phyloP scores from a whole-genome alignment of 225 moss, liverwort and hornwort species.

The Pseudisothecium myosuroides region DNA sequence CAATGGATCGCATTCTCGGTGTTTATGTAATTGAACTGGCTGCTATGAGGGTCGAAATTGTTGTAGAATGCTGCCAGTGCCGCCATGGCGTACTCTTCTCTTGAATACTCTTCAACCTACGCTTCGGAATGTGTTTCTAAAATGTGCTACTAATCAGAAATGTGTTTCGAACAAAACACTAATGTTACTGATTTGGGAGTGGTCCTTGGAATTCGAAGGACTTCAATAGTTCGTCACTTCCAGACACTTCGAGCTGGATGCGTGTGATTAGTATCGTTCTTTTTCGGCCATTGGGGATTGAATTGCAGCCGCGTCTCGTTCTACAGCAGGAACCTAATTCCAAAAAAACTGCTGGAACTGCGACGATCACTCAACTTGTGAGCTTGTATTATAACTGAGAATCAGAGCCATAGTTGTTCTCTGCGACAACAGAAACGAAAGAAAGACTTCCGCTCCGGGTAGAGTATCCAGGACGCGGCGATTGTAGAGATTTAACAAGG shows the following conservation, averaged over 20 bases:
- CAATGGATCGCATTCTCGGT: conserved; percentile 12
- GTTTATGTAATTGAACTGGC: neutral
- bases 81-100: neutral
- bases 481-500: neutral
- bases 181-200: conserved; percentile 24
- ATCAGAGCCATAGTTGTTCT: conserved; percentile 2
- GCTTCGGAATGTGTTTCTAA: neutral
- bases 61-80: conserved; percentile 5
- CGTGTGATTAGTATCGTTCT: conserved; percentile 12
- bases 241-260: neutral
- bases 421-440: neutral
- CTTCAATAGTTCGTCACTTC: neutral
- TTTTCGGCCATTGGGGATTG: conserved; percentile 26
- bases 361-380: neutral
- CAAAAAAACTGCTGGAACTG: neutral
- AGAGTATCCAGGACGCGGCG: neutral
- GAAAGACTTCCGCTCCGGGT: neutral
- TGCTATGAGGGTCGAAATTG: neutral
- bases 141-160: neutral
- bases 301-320: neutral
- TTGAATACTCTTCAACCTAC: neutral
- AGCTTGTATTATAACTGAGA: neutral
- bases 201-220: neutral
- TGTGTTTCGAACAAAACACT: neutral
- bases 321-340: neutral